Evolutionary conservation across 805 yeast genomes (phyloP).

Genomic region (Metschnikowia koreensis): DNA sequence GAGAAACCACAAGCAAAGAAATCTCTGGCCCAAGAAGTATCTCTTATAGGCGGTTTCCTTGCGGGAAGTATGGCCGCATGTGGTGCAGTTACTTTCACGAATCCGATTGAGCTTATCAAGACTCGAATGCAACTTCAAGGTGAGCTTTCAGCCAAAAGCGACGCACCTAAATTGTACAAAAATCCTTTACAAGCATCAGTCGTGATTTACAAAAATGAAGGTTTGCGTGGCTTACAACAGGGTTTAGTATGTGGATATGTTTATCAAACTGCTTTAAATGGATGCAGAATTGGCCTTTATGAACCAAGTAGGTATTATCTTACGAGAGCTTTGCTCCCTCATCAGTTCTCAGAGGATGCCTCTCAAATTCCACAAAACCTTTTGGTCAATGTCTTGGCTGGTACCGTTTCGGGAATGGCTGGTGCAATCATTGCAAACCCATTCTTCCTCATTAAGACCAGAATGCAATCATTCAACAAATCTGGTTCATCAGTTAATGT

Average conservation of each 20-base stretch:
- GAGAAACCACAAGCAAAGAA: constrained; percentile 5
- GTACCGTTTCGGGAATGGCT: constrained; percentile 79
- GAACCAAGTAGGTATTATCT: constrained; percentile 74
- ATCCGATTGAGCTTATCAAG: constrained; percentile 92
- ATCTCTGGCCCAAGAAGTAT: constrained; percentile 34
- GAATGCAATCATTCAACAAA: constrained; percentile 91
- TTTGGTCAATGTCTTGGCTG: constrained; percentile 70
- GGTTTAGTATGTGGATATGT: constrained; percentile 87
- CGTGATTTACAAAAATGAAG: constrained; percentile 75
- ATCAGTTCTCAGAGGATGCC: constrained; percentile 41
- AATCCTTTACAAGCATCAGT: constrained; percentile 84
- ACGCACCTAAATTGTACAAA: constrained; percentile 57
- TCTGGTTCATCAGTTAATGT: constrained; percentile 40
- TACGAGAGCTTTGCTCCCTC: constrained; percentile 55
- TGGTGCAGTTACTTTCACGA: constrained; percentile 95
- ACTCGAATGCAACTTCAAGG: constrained; percentile 98
- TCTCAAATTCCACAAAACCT: constrained; percentile 34
- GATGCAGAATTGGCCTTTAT: constrained; percentile 91
- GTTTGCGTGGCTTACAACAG: constrained; percentile 82
- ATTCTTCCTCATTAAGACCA: constrained; percentile 84
- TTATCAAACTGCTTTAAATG: constrained; percentile 89
- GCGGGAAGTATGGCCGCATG: constrained; percentile 93
- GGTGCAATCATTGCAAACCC: constrained; percentile 94
- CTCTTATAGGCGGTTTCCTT: constrained; percentile 73
- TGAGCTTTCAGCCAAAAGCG: constrained; percentile 60